Evolutionary conservation across 352 stramenopile genomes (phyloP).

Genomic region (Phytophthora quininea): DNA sequence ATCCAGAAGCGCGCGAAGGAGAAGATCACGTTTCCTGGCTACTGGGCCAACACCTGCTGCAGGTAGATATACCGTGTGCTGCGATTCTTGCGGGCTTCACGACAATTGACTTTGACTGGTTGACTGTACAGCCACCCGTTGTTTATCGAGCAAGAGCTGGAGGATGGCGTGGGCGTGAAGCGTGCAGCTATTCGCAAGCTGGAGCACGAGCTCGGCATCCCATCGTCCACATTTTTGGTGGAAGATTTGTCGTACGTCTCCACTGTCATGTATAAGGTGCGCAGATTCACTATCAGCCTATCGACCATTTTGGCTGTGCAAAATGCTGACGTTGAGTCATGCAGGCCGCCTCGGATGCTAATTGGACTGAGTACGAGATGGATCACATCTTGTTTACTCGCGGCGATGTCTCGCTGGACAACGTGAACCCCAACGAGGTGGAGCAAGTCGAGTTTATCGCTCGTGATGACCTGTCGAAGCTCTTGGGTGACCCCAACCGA

Average conservation of each 20-base stretch:
- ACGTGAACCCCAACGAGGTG: constrained; percentile 95
- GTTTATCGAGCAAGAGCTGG: constrained; percentile 90
- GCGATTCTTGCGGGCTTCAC: not conserved
- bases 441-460: constrained; percentile 90
- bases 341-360: constrained; percentile 74
- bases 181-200: constrained; percentile 97
- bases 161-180: constrained; percentile 87
- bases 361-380: constrained; percentile 99
- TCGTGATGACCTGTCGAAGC: constrained; percentile 50
- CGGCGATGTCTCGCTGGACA: constrained; percentile 73
- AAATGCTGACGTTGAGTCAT: not conserved
- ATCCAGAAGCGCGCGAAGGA: constrained; percentile 92
- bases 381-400: constrained; percentile 97
- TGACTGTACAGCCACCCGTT: constrained; percentile 90
- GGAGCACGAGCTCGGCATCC: constrained; percentile 98
- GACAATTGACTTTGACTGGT: constrained; percentile 1
- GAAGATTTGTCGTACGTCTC: constrained; percentile 97
- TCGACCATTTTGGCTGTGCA: no score
- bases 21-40: constrained; percentile 99
- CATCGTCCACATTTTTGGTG: constrained; percentile 71
- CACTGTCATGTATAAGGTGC: constrained; percentile 97
- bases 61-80: constrained; percentile 38
- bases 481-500: constrained; percentile 62
- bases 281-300: constrained; percentile 13
- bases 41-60: constrained; percentile 99